Evolutionary conservation across 2,329 filamentous ascomycete genomes (phyloP), one percentile per base, ranked within the genome.

Genomic region (Trichoderma sp.): DNA sequence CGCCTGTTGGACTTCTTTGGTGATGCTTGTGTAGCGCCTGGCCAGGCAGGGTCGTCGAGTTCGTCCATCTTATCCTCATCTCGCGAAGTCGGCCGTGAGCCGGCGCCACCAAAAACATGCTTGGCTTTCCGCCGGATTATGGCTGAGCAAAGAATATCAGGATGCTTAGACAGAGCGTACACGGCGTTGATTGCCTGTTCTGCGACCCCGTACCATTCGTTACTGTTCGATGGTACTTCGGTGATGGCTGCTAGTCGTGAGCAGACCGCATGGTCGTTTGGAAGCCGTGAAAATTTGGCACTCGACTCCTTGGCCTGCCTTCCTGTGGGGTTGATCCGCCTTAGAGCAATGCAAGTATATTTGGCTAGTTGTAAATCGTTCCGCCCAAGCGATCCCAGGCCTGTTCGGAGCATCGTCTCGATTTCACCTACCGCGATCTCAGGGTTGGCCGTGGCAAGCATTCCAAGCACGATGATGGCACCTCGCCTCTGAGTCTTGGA

Each of bases 171-270:
- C 19, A 99, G 85, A 33, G 93, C 89, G 76, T 99, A 99, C 61
- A 99, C 97, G 59, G 96, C 96, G 73, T 92, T 92, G 77, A 99
- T 93, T 10, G 96, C 95, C 81, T 99, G 96, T 78, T 99, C 96
- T 24, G 96, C 94, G 55, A 98, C 90, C 4, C 96, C 96, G 75
- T 92, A 94, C 92, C 96, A 99, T 78, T 99, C 96, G 77, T 96
- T 96, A 82, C 91, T 97, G 70, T 97, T 91, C 0, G 93, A 95
- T 6, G 90, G 86, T 5, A 97, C 89, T 72, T 97, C 93, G 21
- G 92, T 90, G 75, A 98, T 94, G 24, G 91, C 89, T 11, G 93
- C 93, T 10, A 99, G 85, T 75, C 91, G 91, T 4, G 86, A 83
- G 33, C 97, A 84, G 21, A 98, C 92, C 10, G 94, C 93, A 77